Evolutionary conservation across 2,329 filamentous ascomycete species (phyloP).

Genomic region (Fusarium dlaminii): DNA sequence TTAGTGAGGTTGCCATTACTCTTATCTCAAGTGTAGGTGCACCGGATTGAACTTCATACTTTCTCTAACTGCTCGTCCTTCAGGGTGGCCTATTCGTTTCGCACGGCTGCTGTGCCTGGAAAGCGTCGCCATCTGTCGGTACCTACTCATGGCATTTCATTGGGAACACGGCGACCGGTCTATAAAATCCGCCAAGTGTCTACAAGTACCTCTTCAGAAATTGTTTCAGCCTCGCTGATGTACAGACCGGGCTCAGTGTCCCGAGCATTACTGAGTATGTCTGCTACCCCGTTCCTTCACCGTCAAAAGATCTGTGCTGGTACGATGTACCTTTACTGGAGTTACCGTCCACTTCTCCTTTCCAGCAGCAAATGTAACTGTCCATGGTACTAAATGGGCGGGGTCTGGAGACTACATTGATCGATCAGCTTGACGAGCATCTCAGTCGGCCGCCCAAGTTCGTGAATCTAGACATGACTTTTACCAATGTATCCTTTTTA

Average conservation of each 20-base stretch:
- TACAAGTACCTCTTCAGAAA: neutral
- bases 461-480: neutral
- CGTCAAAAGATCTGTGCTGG: neutral
- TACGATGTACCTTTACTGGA: neutral
- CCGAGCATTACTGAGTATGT: neutral
- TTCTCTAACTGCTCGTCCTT: neutral
- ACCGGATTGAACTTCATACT: neutral
- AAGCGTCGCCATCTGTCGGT: neutral
- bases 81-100: neutral
- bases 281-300: neutral
- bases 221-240: neutral
- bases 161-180: neutral
- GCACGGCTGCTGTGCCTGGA: neutral
- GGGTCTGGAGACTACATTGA: neutral
- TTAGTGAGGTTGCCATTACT: fast-evolving
- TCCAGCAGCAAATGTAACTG: fast-evolving
- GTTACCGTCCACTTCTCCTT: neutral
- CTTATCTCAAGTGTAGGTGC: fast-evolving
- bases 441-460: neutral
- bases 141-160: neutral
- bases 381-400: fast-evolving
- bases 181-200: too few species aligned
- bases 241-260: fast-evolving
- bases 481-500: neutral
- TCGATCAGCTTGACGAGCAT: neutral